These are phyloP conservation scores for Ceratobasidium theobromae DNA, from an alignment of 1,284 basidiomycete genomes.

Conservation along the genomic window DNA sequence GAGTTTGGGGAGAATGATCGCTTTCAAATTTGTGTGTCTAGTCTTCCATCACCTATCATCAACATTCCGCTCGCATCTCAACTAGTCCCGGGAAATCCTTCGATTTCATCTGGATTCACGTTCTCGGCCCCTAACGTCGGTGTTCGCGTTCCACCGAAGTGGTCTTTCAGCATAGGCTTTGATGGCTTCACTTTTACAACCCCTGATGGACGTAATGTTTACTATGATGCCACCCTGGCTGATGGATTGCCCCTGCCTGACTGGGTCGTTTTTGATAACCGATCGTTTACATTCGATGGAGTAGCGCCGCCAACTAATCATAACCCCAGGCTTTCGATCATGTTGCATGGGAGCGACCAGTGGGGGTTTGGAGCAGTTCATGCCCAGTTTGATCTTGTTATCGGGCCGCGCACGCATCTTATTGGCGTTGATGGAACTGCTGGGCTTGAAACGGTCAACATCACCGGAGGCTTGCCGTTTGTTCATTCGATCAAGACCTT, in stretches of 20 bases:
- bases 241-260: constrained; percentile 70
- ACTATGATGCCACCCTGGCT: constrained; percentile 64
- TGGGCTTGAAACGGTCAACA: constrained; percentile 49
- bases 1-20: constrained; percentile 49
- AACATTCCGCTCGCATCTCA: constrained; percentile 59
- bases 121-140: constrained; percentile 43
- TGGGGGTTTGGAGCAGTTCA: constrained; percentile 59
- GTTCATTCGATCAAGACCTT: constrained; percentile 39
- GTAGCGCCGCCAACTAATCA: constrained; percentile 56
- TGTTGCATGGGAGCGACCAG: constrained; percentile 64
- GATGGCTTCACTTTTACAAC: constrained; percentile 64
- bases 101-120: constrained; percentile 67
- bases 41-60: constrained; percentile 56
- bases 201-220: constrained; percentile 48
- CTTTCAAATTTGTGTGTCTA: constrained; percentile 65
- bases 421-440: constrained; percentile 34
- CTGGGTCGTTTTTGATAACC: constrained; percentile 74
- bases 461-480: constrained; percentile 51
- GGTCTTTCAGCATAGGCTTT: constrained; percentile 93
- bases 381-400: constrained; percentile 57
- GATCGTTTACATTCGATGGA: constrained; percentile 76
- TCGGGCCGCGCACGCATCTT: constrained; percentile 52
- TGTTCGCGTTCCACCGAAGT: constrained; percentile 74
- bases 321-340: constrained; percentile 34
- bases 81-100: constrained; percentile 59